These are phyloP conservation scores for Ophiostoma sp. DNA, from an alignment of 2,329 filamentous ascomycete species.

Conservation along the genomic window DNA sequence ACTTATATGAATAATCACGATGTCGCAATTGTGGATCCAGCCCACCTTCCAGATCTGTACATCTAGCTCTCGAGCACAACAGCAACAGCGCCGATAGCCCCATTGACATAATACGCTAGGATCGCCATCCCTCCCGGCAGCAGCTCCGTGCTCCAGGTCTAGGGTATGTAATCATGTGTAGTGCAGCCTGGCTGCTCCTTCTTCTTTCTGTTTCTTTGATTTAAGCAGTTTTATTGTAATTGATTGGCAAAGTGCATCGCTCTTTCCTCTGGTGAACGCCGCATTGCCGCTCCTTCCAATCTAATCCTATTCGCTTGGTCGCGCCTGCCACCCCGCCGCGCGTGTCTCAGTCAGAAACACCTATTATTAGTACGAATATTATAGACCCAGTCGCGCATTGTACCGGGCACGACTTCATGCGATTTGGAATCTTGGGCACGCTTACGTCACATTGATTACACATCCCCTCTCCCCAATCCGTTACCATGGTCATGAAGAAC, in stretches of 20 bases:
- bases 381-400: background rate
- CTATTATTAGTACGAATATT: too few species aligned
- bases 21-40: conserved; percentile 8
- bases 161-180: too few species aligned
- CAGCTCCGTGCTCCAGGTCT: background rate
- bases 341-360: background rate
- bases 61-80: background rate
- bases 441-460: conserved; percentile 10
- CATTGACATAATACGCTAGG: conserved; percentile 2
- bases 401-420: background rate
- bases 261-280: background rate
- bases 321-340: background rate
- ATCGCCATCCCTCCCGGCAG: background rate
- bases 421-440: background rate
- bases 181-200: too few species aligned
- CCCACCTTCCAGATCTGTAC: conserved; percentile 8
- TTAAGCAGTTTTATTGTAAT: too few species aligned
- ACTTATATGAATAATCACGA: conserved; percentile 1
- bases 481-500: background rate
- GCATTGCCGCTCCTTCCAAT: background rate
- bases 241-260: background rate
- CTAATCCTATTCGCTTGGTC: background rate
- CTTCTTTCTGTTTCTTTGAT: too few species aligned
- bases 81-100: background rate
- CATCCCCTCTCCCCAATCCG: conserved; percentile 3